These are phyloP conservation scores for Trichoderma endophyticum DNA, from an alignment of 2,329 filamentous ascomycete species.

Conservation along the genomic window DNA sequence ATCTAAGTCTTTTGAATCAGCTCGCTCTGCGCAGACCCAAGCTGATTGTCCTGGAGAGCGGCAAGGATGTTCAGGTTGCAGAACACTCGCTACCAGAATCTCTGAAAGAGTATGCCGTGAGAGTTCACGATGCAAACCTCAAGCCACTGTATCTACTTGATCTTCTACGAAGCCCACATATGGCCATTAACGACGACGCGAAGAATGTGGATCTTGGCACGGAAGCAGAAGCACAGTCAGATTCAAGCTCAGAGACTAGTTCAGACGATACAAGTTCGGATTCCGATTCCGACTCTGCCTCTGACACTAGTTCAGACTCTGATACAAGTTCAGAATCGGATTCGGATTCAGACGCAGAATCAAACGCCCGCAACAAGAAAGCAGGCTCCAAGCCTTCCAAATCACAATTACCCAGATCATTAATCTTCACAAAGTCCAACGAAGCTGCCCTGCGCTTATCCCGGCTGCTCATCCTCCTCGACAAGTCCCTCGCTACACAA, in stretches of 20 bases:
- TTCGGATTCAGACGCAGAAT: constrained; percentile 29
- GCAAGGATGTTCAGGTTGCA: constrained; percentile 40
- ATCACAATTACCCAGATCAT: constrained; percentile 44
- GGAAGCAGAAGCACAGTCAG: constrained; percentile 27
- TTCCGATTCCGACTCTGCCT: constrained; percentile 27
- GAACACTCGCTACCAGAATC: constrained; percentile 58
- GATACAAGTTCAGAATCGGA: constrained; percentile 37
- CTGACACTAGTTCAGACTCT: constrained; percentile 32
- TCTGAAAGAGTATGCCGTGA: constrained; percentile 63
- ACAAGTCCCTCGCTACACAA: constrained; percentile 52
- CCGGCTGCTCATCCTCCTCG: constrained; percentile 68
- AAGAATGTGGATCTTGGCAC: neutral
- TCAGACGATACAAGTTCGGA: constrained; percentile 31
- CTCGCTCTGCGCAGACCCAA: constrained; percentile 71
- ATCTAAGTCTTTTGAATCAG: constrained; percentile 74
- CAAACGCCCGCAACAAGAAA: neutral
- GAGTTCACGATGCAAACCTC: constrained; percentile 64
- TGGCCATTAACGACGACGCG: constrained; percentile 31
- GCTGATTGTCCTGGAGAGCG: constrained; percentile 69
- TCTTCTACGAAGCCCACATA: constrained; percentile 59
- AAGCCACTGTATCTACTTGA: constrained; percentile 85
- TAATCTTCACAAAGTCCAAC: constrained; percentile 90
- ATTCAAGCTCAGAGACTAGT: constrained; percentile 28
- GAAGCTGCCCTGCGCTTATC: constrained; percentile 84
- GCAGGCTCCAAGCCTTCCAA: neutral